These are phyloP conservation scores for Suaeda aralocaspica DNA, from an alignment of 148 eudicot species.

Conservation along the genomic window DNA sequence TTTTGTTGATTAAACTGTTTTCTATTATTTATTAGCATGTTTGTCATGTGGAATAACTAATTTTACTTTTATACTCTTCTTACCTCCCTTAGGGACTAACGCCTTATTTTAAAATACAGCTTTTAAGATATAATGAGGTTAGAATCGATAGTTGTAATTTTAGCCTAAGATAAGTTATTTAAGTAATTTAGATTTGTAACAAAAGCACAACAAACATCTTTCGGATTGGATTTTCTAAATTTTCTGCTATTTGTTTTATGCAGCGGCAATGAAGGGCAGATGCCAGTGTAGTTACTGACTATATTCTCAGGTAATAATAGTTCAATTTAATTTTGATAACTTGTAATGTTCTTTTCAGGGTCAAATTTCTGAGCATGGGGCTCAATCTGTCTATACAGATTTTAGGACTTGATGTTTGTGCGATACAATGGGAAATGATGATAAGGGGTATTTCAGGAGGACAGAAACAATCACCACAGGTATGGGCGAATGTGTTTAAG, in stretches of 20 bases:
- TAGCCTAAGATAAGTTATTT: no score
- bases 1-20: slow-evolving; percentile 43
- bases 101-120: no score
- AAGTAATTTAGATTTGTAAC: background rate
- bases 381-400: slow-evolving; percentile 38
- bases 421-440: slow-evolving; percentile 80
- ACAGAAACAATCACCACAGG: slow-evolving; percentile 79
- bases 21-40: no score
- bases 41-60: no score
- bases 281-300: slow-evolving; percentile 67
- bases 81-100: no score
- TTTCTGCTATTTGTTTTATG: background rate
- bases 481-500: slow-evolving; percentile 3
- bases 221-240: background rate
- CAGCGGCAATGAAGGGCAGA: slow-evolving; percentile 68
- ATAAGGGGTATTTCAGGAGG: slow-evolving; percentile 91
- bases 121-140: no score
- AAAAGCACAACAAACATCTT: background rate
- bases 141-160: background rate
- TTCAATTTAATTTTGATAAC: background rate
- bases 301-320: slow-evolving; percentile 60
- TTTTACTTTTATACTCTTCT: no score
- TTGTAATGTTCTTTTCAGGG: background rate
- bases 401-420: slow-evolving; percentile 78
- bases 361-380: background rate